phyloP scores from a whole-genome alignment of 495 filamentous ascomycete species.

The Hypomontagnella monticulosa region DNA sequence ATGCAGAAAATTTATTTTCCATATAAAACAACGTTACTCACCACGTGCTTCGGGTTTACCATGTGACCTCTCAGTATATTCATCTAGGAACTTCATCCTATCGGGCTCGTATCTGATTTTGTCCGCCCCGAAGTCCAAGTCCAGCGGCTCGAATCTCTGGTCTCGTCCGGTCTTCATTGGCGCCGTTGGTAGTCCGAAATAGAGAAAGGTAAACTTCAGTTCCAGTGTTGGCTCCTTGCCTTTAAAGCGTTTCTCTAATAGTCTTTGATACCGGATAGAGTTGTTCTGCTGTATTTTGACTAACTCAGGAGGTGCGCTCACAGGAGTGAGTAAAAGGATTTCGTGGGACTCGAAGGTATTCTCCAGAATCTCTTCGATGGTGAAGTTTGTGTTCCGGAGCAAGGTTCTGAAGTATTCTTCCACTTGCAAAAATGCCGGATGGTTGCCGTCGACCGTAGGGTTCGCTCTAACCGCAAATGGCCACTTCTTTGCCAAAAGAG shows the following conservation, averaged over 20 bases:
- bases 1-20: neutral
- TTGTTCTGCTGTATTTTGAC: constrained; percentile 28
- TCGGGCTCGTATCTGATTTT: neutral
- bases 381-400: constrained; percentile 18
- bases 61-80: constrained; percentile 14
- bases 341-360: constrained; percentile 40
- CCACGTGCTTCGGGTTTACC: constrained; percentile 8
- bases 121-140: constrained; percentile 25
- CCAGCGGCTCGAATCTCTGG: neutral
- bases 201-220: constrained; percentile 43
- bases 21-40: constrained; percentile 8
- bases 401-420: constrained; percentile 38
- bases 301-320: constrained; percentile 21
- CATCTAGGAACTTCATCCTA: constrained; percentile 30
- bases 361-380: constrained; percentile 37
- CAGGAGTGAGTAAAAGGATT: constrained; percentile 35
- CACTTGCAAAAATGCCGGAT: constrained; percentile 27
- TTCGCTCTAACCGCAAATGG: constrained; percentile 30
- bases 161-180: constrained; percentile 30
- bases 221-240: constrained; percentile 26
- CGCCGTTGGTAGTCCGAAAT: constrained; percentile 43
- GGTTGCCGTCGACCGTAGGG: constrained; percentile 17
- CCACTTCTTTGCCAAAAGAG: constrained; percentile 1
- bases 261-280: constrained; percentile 18
- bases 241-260: constrained; percentile 39